These are phyloP conservation scores for Orbilia quercus DNA, from an alignment of 2,329 filamentous ascomycete species.

Conservation along the genomic window DNA sequence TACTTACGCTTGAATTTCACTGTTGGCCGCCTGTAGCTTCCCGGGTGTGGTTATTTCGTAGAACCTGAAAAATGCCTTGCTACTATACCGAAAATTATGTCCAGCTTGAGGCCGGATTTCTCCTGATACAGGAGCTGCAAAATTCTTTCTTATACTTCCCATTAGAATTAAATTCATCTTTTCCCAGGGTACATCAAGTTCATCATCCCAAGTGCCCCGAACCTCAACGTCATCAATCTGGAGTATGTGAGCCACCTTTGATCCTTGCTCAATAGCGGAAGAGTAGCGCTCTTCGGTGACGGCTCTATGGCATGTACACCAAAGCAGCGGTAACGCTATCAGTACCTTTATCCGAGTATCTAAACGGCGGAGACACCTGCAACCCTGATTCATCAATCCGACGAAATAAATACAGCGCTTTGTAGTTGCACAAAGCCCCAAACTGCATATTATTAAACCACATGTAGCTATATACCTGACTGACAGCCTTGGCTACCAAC, in stretches of 20 bases:
- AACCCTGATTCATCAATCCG: conserved; percentile 6
- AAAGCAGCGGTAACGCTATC: conserved; percentile 17
- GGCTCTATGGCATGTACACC: conserved; percentile 9
- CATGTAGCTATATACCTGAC: conserved; percentile 30
- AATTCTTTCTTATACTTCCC: not conserved
- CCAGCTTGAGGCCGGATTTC: not conserved
- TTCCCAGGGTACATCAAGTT: conserved; percentile 10
- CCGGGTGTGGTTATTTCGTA: conserved; percentile 21
- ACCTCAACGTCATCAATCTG: conserved; percentile 7
- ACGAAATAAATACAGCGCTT: conserved; percentile 11
- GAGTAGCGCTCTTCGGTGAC: not conserved
- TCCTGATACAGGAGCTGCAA: not conserved
- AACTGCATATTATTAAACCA: conserved; percentile 25
- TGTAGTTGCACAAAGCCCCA: conserved; percentile 19
- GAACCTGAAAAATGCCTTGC: conserved; percentile 18
- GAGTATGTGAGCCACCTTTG: not conserved
- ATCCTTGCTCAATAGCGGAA: not conserved
- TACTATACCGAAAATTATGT: not conserved
- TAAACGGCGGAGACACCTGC: conserved; percentile 13
- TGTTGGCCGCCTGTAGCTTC: not conserved
- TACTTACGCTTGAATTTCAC: conserved; percentile 26
- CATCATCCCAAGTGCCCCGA: not conserved
- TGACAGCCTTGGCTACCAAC: conserved; percentile 1
- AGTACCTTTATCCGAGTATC: conserved; percentile 13
- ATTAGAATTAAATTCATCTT: conserved; percentile 3